Conservation (phyloP, 176 grass and related monocot genomes). For the Aegilops longissima region DNA sequence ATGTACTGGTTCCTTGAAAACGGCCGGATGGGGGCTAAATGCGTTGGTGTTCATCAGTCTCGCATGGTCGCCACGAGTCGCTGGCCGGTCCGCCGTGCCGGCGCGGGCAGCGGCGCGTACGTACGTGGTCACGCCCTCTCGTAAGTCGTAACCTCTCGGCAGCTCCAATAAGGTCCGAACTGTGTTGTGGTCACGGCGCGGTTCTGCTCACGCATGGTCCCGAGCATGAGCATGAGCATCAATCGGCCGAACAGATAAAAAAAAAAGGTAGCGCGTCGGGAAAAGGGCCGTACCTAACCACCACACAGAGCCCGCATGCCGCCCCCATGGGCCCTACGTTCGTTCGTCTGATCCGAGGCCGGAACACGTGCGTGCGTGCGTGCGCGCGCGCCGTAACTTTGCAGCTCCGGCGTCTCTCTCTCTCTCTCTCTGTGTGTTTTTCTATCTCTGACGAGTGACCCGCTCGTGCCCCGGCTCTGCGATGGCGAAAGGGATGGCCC, state of each 20-base stretch:
- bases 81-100: background rate
- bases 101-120: background rate
- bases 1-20: background rate
- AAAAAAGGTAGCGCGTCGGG: background rate
- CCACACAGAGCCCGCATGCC: background rate
- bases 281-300: conserved; percentile 5
- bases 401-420: background rate
- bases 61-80: background rate
- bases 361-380: no score
- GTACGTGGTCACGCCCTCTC: conserved; percentile 7
- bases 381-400: background rate
- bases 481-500: background rate
- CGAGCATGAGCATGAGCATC: background rate
- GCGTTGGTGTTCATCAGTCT: background rate
- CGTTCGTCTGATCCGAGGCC: no score
- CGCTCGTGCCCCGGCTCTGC: conserved; percentile 9
- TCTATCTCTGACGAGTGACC: background rate
- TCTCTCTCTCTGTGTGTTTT: no score
- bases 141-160: background rate
- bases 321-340: no score
- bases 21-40: background rate
- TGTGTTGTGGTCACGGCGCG: conserved; percentile 23
- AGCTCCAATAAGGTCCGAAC: background rate
- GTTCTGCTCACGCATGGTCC: conserved; percentile 37
- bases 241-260: no score